Percentiles rank a stretch among this genome's conserved stretches.
Conservation (phyloP, 441 rosid species). For the Gossypium schwendimanii region DNA sequence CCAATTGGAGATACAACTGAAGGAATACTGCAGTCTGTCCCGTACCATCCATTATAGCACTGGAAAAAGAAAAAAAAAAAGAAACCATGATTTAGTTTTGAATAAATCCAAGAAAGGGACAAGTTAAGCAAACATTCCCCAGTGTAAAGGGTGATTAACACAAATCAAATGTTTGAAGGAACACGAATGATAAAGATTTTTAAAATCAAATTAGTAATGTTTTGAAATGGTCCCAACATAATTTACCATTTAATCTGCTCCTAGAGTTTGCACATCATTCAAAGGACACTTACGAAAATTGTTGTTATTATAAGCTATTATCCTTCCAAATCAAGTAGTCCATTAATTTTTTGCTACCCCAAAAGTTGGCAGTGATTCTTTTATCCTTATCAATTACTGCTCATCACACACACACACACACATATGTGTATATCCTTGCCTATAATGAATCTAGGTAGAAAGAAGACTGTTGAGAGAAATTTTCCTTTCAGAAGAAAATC, state of each 20-base stretch:
- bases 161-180: background rate
- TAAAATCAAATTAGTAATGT: background rate
- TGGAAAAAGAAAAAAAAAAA: constrained; percentile 20
- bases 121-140: background rate
- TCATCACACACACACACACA: background rate
- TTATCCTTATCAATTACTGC: background rate
- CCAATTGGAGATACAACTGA: constrained; percentile 62
- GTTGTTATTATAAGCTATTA: background rate
- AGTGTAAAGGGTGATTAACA: background rate
- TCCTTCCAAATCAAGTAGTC: background rate
- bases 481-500: background rate
- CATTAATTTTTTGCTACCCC: background rate
- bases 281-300: background rate
- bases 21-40: constrained; percentile 85
- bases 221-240: too few relatives aligned
- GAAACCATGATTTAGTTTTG: constrained; percentile 11
- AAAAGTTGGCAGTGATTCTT: background rate
- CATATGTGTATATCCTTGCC: background rate
- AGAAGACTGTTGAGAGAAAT: background rate
- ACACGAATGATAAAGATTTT: background rate
- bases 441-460: background rate
- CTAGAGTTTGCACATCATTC: background rate
- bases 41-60: constrained; percentile 92
- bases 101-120: background rate
- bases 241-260: background rate